Evolutionary conservation across 1,284 basidiomycete species (phyloP), one percentile per base, ranked within the genome.

Genomic region (Cystobasidiaceae sp.): DNA sequence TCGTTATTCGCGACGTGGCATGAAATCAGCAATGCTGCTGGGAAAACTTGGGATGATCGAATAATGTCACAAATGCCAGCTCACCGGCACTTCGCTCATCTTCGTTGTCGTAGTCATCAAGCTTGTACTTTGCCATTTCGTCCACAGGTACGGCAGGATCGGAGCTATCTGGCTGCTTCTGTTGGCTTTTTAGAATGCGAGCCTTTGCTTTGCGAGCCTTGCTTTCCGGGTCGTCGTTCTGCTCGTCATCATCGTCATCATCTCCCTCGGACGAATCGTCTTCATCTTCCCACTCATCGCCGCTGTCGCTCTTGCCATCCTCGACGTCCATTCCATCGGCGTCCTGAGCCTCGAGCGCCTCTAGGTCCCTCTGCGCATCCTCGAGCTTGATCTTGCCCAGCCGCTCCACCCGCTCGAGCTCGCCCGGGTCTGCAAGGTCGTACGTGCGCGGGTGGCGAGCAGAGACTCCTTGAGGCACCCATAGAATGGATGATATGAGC

Each of bases 91-190:
- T 75, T 45, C 72, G 80, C 65, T 80, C 82, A 45, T 83, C 83
- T 72, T 97, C 92, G 46, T 97, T 81, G 75, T 96, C 96, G 74
- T 98, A 99, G 45, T 88, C 85, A 75, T 98, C 93, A 68, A 98
- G 79, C 70, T 94, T 88, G 78, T 97, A 99, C 69, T 91, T 81
- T 0, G 87, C 84, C n/a, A 99, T 79, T 77, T 93, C 92, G 70
- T 92, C 65, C 69, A 70, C 77, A 66, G n/a, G n/a, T n/a, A n/a
- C n/a, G n/a, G 49, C 66, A 69, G 66, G 49, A 50, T 41, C 5
- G 13, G 15, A 30, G 37, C 28, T 56, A 41, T 41, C 28, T 30
- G 8, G 54, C 54, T 28, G 39, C 54, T 28, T 37, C n/a, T n/a
- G n/a, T 30, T 56, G 54, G 28, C 39, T 5, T 28, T 41, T 41